These are phyloP conservation scores for Kodamaea jinghongensis DNA, from an alignment of 805 yeast genomes.

Conservation along the genomic window DNA sequence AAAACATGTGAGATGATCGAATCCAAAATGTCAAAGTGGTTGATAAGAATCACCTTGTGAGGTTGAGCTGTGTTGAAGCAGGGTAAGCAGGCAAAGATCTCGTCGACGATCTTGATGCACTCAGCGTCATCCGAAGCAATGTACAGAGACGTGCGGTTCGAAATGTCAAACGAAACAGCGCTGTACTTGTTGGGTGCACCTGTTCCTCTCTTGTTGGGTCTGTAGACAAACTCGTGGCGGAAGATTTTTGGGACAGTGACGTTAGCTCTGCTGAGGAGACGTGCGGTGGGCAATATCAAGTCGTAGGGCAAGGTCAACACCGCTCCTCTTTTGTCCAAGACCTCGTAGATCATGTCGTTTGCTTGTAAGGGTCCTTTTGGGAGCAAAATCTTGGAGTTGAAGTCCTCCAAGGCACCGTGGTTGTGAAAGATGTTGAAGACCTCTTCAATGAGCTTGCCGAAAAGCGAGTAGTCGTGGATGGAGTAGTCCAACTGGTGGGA, in stretches of 20 bases:
- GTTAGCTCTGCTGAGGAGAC: constrained; percentile 68
- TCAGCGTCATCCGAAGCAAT: constrained; percentile 80
- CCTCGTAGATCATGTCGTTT: constrained; percentile 67
- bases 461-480: constrained; percentile 50
- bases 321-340: constrained; percentile 82
- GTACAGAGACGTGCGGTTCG: constrained; percentile 44
- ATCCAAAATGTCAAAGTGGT: constrained; percentile 79
- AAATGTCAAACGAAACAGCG: constrained; percentile 85
- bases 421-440: constrained; percentile 61
- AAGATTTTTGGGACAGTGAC: constrained; percentile 56
- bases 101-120: constrained; percentile 77
- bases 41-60: constrained; percentile 60
- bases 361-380: constrained; percentile 75
- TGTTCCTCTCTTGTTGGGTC: constrained; percentile 54
- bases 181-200: constrained; percentile 75
- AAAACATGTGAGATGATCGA: constrained; percentile 63
- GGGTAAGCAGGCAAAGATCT: constrained; percentile 63
- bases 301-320: constrained; percentile 89
- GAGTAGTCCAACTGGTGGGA: constrained; percentile 24
- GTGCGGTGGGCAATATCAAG: constrained; percentile 83
- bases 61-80: constrained; percentile 51
- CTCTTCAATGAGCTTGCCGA: constrained; percentile 57
- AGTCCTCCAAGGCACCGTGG: constrained; percentile 87
- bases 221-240: constrained; percentile 76
- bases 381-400: constrained; percentile 60